These are phyloP conservation scores for Alternaria dauci DNA, from an alignment of 2,329 filamentous ascomycete species.

Conservation along the genomic window DNA sequence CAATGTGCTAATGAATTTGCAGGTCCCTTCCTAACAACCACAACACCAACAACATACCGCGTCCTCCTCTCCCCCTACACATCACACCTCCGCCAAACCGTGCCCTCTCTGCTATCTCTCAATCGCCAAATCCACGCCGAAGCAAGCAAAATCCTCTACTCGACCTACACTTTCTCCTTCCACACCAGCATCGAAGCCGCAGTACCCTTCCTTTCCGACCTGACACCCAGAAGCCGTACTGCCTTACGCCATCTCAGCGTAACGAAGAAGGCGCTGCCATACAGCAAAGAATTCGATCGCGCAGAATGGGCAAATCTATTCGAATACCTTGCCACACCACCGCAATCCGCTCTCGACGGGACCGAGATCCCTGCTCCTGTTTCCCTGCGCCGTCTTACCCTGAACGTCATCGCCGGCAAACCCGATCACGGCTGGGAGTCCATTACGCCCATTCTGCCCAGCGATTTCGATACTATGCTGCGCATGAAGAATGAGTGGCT, in stretches of 20 bases:
- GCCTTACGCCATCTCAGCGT: conserved; percentile 62
- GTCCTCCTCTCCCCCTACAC: conserved; percentile 56
- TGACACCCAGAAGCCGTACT: conserved; percentile 59
- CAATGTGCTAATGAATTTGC: conserved; percentile 21
- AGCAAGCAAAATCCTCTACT: conserved; percentile 65
- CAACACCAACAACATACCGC: conserved; percentile 64
- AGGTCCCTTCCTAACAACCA: conserved; percentile 55
- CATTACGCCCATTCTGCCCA: conserved; percentile 40
- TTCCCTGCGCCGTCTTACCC: conserved; percentile 37
- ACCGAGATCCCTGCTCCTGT: neutral
- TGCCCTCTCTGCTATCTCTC: conserved; percentile 39
- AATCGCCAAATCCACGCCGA: conserved; percentile 60
- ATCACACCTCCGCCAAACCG: conserved; percentile 56
- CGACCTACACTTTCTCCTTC: conserved; percentile 66
- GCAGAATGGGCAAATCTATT: conserved; percentile 65
- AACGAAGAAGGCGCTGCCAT: conserved; percentile 64
- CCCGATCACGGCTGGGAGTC: conserved; percentile 60
- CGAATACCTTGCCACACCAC: conserved; percentile 42
- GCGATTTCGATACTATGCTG: conserved; percentile 37
- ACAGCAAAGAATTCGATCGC: conserved; percentile 64
- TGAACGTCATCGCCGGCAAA: conserved; percentile 65
- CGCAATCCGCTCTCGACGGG: neutral
- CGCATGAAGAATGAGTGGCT: conserved; percentile 39
- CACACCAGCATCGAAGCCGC: conserved; percentile 67
- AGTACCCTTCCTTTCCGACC: conserved; percentile 66